Conservation (phyloP, 805 yeast species). For the Candida loeiensis region DNA sequence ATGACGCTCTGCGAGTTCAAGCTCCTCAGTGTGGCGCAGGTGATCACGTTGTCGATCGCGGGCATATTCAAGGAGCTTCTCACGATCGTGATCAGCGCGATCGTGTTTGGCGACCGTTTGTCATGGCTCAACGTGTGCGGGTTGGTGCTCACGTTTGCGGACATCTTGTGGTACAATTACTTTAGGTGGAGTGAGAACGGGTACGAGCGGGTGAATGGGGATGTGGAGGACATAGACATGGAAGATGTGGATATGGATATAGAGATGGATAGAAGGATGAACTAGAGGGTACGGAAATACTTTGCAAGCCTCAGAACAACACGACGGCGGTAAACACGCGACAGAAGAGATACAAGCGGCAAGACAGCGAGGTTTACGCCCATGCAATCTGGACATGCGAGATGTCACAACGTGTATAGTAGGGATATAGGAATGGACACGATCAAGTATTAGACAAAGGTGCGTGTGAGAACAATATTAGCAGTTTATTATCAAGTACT, state of each 20-base stretch:
- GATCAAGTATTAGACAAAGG: too few species aligned
- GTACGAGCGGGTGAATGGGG: slow-evolving; percentile 3
- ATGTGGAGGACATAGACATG: slow-evolving; percentile 3
- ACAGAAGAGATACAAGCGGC: too few species aligned
- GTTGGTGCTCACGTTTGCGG: slow-evolving; percentile 65
- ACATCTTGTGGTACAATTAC: slow-evolving; percentile 80
- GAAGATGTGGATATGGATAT: slow-evolving; percentile 7
- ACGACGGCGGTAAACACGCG: too few species aligned
- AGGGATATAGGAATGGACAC: too few species aligned
- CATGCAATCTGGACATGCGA: too few species aligned
- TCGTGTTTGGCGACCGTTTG: slow-evolving; percentile 72
- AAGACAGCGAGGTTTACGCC: too few species aligned
- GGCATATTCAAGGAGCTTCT: slow-evolving; percentile 91
- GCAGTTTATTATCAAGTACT: too few species aligned
- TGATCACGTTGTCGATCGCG: slow-evolving; percentile 81
- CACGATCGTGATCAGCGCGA: slow-evolving; percentile 67
- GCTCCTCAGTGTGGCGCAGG: slow-evolving; percentile 75
- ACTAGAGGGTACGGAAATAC: too few species aligned
- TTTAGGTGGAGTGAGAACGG: slow-evolving; percentile 42
- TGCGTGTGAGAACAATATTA: too few species aligned
- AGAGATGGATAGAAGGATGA: neutral
- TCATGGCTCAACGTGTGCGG: slow-evolving; percentile 70
- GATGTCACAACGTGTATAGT: too few species aligned
- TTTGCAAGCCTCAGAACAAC: too few species aligned
- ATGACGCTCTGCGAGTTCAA: slow-evolving; percentile 89